Evolutionary conservation across 352 stramenopile species (phyloP).

Genomic region (Globisporangium paddicum): DNA sequence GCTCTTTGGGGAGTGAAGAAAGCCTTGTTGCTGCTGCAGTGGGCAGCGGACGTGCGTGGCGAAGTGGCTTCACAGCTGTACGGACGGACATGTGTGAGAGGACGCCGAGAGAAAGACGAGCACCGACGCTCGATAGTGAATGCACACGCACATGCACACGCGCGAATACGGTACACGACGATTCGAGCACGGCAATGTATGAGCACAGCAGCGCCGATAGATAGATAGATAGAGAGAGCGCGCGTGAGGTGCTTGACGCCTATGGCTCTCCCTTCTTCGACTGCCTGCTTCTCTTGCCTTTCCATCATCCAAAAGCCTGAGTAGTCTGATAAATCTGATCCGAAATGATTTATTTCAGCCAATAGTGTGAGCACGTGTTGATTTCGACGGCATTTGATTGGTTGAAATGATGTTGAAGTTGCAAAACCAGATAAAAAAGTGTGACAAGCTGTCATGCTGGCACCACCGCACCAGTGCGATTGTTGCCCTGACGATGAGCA

Average conservation of each 20-base stretch:
- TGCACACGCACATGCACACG: not conserved
- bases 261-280: not conserved
- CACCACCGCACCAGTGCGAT: no score
- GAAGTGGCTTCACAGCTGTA: no score
- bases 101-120: not conserved
- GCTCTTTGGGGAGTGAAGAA: no score
- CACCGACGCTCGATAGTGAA: not conserved
- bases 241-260: not conserved
- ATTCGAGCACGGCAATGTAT: not conserved
- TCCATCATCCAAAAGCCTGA: not conserved
- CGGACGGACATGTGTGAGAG: no score
- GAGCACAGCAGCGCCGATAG: not conserved
- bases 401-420: conserved; percentile 15
- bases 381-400: not conserved
- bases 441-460: not conserved
- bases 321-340: not conserved
- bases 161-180: not conserved
- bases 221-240: not conserved
- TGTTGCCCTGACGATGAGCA: no score
- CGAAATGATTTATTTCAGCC: not conserved
- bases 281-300: not conserved
- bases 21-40: no score
- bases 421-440: not conserved
- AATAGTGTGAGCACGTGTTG: not conserved
- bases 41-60: no score